Evolutionary conservation across 805 yeast genomes (phyloP).

Genomic region (Suhomyces kilbournensis): DNA sequence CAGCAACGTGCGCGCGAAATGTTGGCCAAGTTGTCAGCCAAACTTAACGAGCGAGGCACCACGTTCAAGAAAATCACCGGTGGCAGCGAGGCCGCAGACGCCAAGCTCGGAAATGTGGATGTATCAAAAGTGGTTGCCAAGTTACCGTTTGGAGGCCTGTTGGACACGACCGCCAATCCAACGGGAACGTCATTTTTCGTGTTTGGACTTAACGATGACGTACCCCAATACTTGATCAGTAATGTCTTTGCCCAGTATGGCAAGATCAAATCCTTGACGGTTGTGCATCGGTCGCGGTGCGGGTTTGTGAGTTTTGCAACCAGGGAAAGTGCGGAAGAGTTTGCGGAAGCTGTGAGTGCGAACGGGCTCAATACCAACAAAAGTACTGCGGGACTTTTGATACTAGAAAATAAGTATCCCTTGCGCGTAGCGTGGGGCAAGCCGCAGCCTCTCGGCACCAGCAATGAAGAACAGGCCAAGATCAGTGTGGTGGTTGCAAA

Average conservation of each 20-base stretch:
- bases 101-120: slow-evolving; percentile 36
- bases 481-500: slow-evolving; percentile 49
- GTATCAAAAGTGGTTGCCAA: slow-evolving; percentile 51
- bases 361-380: slow-evolving; percentile 26
- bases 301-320: slow-evolving; percentile 59
- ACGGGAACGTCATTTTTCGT: slow-evolving; percentile 61
- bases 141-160: slow-evolving; percentile 68
- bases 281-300: slow-evolving; percentile 58
- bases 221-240: slow-evolving; percentile 61
- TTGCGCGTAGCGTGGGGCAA: slow-evolving; percentile 57
- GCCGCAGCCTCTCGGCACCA: slow-evolving; percentile 38
- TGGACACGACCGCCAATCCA: slow-evolving; percentile 40
- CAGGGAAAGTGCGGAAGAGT: slow-evolving; percentile 49
- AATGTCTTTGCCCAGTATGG: slow-evolving; percentile 49
- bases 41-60: slow-evolving; percentile 16
- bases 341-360: slow-evolving; percentile 20
- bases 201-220: slow-evolving; percentile 66
- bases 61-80: slow-evolving; percentile 8
- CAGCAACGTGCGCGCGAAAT: slow-evolving; percentile 45
- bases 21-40: slow-evolving; percentile 46
- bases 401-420: slow-evolving; percentile 38
- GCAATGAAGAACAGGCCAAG: slow-evolving; percentile 45
- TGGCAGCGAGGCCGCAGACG: slow-evolving; percentile 3
- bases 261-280: slow-evolving; percentile 43
- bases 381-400: slow-evolving; percentile 30